These are phyloP conservation scores for Allium fistulosum DNA, from an alignment of 106 monocot genomes.

Conservation along the genomic window DNA sequence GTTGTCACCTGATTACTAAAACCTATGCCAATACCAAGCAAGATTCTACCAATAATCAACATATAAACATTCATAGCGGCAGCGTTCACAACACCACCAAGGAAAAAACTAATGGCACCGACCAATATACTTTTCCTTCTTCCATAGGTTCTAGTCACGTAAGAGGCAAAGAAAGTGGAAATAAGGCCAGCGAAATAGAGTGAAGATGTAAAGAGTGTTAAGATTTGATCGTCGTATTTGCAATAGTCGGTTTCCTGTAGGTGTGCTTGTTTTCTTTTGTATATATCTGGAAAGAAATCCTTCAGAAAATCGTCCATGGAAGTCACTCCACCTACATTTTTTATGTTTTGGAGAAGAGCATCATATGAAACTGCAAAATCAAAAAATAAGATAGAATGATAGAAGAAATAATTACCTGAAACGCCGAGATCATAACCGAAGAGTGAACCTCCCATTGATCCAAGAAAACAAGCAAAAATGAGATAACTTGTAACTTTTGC, in stretches of 20 bases:
- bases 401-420: no score
- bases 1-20: slow-evolving; percentile 29
- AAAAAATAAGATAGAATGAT: no score
- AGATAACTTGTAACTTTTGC: no score
- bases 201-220: slow-evolving; percentile 33
- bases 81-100: slow-evolving; percentile 25
- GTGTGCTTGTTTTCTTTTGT: slow-evolving; percentile 23
- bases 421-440: no score
- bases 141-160: slow-evolving; percentile 21
- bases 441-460: no score
- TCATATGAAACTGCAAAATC: no score
- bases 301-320: slow-evolving; percentile 38
- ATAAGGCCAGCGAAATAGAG: slow-evolving; percentile 31
- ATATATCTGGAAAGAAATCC: slow-evolving; percentile 24
- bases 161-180: slow-evolving; percentile 24
- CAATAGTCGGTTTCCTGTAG: slow-evolving; percentile 36
- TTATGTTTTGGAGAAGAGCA: not conserved
- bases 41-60: slow-evolving; percentile 8
- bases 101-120: slow-evolving; percentile 30
- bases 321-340: slow-evolving; percentile 27
- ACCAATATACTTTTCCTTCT: slow-evolving; percentile 19
- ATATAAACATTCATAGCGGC: slow-evolving; percentile 18
- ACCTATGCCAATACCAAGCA: slow-evolving; percentile 32
- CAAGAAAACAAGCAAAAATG: no score
- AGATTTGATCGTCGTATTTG: slow-evolving; percentile 33